Evolutionary conservation across 208 protist species (phyloP).

Genomic region (Acanthamoeba quina): DNA sequence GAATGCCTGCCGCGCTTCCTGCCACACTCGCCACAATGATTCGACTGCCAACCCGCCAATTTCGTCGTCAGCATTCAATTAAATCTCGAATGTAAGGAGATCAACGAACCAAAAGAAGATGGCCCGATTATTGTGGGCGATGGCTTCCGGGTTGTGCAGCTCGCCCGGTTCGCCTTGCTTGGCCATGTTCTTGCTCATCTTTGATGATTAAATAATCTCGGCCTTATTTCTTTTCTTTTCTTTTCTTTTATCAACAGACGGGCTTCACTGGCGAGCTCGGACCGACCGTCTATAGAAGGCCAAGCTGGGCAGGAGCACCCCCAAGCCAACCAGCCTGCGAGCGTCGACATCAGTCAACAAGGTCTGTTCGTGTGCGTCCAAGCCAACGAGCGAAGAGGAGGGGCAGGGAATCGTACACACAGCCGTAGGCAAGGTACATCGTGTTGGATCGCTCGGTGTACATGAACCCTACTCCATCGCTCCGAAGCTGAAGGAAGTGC

Average conservation of each 20-base stretch:
- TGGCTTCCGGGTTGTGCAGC: constrained; percentile 7
- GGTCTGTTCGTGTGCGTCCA: not conserved
- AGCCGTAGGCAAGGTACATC: not conserved
- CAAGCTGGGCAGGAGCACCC: not conserved
- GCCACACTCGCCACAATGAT: constrained; percentile 34
- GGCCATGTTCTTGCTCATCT: too few species aligned
- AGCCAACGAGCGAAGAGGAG: too few species aligned
- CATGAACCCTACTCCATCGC: not conserved
- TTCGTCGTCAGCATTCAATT: not conserved
- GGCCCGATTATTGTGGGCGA: constrained; percentile 3
- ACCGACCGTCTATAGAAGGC: not conserved
- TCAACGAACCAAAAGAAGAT: constrained; percentile 12
- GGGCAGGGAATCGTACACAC: not conserved
- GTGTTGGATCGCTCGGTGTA: not conserved
- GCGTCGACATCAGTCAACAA: too few species aligned
- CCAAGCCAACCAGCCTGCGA: not conserved
- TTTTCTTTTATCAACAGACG: too few species aligned
- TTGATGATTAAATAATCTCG: too few species aligned
- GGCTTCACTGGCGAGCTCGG: too few species aligned
- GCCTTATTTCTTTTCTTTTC: too few species aligned
- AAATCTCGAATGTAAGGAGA: not conserved
- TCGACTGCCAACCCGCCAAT: not conserved
- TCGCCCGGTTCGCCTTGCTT: not conserved
- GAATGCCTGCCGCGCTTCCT: constrained; percentile 15
- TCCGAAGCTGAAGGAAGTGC: not conserved